Percentiles rank a stretch among this genome's conserved stretches.
phyloP scores from a whole-genome alignment of 2,329 filamentous ascomycete species.

The Rutstroemia sp. region DNA sequence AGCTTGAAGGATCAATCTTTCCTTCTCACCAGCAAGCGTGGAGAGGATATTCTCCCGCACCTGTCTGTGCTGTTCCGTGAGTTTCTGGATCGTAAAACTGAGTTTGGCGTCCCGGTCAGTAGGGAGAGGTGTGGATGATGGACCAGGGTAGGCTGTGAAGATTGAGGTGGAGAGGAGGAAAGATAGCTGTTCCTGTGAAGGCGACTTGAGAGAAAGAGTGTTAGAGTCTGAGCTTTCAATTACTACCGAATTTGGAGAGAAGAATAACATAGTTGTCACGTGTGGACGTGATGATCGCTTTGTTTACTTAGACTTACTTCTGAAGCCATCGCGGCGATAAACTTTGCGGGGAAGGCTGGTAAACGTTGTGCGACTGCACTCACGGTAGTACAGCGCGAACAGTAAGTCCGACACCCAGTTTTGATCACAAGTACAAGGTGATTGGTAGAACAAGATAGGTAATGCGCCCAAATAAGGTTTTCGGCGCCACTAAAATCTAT shows the following conservation, averaged over 20 bases:
- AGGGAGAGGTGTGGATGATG: constrained; percentile 5
- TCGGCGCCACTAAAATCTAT: too few relatives aligned
- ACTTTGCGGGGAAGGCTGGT: too few relatives aligned
- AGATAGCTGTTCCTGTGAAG: not conserved
- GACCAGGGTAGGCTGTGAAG: constrained; percentile 22
- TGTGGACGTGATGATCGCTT: not conserved
- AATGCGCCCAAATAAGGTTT: too few relatives aligned
- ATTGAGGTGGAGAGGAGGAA: constrained; percentile 16
- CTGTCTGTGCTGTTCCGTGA: constrained; percentile 18
- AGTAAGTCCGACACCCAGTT: too few relatives aligned
- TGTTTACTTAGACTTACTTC: not conserved
- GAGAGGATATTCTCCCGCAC: constrained; percentile 18
- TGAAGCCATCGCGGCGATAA: too few relatives aligned
- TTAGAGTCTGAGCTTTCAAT: too few relatives aligned
- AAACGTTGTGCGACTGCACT: too few relatives aligned
- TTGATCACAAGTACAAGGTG: too few relatives aligned
- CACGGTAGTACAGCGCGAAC: too few relatives aligned
- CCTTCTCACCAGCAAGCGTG: constrained; percentile 12
- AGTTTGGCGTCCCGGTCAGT: constrained; percentile 9
- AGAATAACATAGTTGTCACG: not conserved
- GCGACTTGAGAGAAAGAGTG: not conserved
- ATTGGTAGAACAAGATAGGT: too few relatives aligned
- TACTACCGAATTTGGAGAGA: not conserved
- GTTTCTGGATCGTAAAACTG: constrained; percentile 9
- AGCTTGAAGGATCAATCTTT: constrained; percentile 1